A percentile compares a stretch with the other conserved stretches of the same genome.
These are phyloP conservation scores for Haematococcus lacustris DNA, from an alignment of 139 green algal genomes.

Conservation along the genomic window DNA sequence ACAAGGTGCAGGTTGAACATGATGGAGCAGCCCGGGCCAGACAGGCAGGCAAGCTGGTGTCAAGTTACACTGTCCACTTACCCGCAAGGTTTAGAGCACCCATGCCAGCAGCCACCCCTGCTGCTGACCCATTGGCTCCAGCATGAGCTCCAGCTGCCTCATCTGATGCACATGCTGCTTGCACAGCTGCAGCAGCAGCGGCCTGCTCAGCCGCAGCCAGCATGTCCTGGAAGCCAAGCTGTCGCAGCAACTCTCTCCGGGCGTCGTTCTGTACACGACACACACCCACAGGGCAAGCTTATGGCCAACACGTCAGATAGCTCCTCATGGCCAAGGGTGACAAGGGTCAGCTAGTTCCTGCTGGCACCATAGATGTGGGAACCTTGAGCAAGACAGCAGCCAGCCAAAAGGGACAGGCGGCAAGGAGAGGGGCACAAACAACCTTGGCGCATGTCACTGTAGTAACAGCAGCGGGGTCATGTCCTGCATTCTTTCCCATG, in stretches of 20 bases:
- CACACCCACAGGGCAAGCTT: not conserved
- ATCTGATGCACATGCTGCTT: conserved; percentile 3
- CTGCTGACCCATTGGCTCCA: conserved; percentile 9
- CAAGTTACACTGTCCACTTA: not conserved
- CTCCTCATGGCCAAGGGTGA: too few species aligned
- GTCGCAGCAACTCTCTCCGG: conserved; percentile 59
- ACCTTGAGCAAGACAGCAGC: too few species aligned
- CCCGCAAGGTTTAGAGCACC: conserved; percentile 18
- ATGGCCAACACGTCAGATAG: not conserved
- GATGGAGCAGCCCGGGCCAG: too few species aligned
- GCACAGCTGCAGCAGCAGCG: conserved; percentile 16
- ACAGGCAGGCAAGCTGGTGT: too few species aligned
- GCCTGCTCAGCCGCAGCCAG: conserved; percentile 20
- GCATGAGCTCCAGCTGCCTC: not conserved
- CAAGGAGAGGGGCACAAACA: too few species aligned
- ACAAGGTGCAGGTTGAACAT: too few species aligned
- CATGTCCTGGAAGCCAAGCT: conserved; percentile 79
- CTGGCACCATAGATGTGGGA: too few species aligned
- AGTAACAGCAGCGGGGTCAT: too few species aligned
- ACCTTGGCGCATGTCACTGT: too few species aligned
- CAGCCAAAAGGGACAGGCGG: too few species aligned
- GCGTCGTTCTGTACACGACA: conserved; percentile 62
- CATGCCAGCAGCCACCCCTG: conserved; percentile 17
- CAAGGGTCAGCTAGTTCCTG: too few species aligned
- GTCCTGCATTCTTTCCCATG: too few species aligned